Percentiles rank a stretch among this genome's conserved stretches.
These are phyloP conservation scores for Vachellia collinsii DNA, from an alignment of 306 rosid genomes.

Conservation along the genomic window DNA sequence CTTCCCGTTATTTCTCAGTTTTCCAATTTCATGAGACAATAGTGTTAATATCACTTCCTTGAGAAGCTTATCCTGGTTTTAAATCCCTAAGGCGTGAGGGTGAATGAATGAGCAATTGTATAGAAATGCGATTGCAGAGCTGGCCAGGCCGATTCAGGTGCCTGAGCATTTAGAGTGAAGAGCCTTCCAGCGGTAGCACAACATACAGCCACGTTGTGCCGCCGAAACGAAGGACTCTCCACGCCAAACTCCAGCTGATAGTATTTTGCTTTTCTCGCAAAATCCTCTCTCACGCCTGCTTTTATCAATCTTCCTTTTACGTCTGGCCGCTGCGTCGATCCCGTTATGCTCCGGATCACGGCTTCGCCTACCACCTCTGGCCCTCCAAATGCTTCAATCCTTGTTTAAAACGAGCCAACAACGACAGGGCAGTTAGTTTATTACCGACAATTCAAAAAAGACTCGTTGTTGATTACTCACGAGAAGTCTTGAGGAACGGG, in stretches of 20 bases:
- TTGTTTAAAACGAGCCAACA: constrained; percentile 22
- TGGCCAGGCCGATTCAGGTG: constrained; percentile 81
- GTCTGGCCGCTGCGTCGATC: constrained; percentile 61
- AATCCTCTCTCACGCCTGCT: constrained; percentile 70
- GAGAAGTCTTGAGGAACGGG: constrained; percentile 76
- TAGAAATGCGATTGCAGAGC: constrained; percentile 59
- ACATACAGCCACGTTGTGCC: constrained; percentile 81
- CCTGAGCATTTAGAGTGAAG: constrained; percentile 85
- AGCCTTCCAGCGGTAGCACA: constrained; percentile 68
- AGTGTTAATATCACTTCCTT: neutral
- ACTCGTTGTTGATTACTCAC: constrained; percentile 45
- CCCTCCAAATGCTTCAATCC: constrained; percentile 92
- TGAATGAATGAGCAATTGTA: constrained; percentile 59
- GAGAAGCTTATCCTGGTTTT: neutral
- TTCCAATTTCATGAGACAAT: neutral
- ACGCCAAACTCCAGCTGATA: constrained; percentile 81
- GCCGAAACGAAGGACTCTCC: constrained; percentile 61
- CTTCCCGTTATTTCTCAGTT: neutral
- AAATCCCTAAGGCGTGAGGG: neutral
- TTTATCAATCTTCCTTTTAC: constrained; percentile 64
- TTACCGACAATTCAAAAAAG: neutral
- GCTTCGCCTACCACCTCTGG: constrained; percentile 90
- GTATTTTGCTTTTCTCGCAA: constrained; percentile 48
- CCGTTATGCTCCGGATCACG: constrained; percentile 62
- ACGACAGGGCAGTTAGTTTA: neutral